Percentiles rank a stretch among this genome's conserved stretches.
These are phyloP conservation scores for Saposhnikovia divaricata DNA, from an alignment of 129 eudicot genomes.

Conservation along the genomic window DNA sequence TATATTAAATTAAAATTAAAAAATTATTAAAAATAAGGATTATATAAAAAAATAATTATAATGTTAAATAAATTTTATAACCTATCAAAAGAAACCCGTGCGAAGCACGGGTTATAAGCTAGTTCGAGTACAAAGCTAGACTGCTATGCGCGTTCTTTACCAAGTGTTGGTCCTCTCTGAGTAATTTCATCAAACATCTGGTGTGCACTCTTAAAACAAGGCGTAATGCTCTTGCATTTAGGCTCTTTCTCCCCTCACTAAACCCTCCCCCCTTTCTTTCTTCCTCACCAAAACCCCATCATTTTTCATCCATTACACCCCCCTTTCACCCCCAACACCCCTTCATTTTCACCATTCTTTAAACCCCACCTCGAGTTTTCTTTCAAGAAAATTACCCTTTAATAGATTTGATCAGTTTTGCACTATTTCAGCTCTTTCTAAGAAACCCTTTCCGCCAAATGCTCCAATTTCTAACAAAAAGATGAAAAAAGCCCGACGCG, in stretches of 20 bases:
- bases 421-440: slow-evolving; percentile 27
- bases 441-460: slow-evolving; percentile 14
- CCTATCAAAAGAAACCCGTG: too few species aligned
- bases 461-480: slow-evolving; percentile 8
- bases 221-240: slow-evolving; percentile 29
- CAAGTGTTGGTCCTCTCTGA: not conserved
- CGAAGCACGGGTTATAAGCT: too few species aligned
- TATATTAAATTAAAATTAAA: too few species aligned
- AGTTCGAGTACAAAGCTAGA: too few species aligned
- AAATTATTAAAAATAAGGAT: too few species aligned
- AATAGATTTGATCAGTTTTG: slow-evolving; percentile 22
- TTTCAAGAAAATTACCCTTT: not conserved
- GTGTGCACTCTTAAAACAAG: not conserved
- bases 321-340: slow-evolving; percentile 2
- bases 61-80: too few species aligned
- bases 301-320: slow-evolving; percentile 17
- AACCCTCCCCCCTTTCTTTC: slow-evolving; percentile 18
- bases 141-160: too few species aligned
- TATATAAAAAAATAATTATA: too few species aligned
- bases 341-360: slow-evolving; percentile 9
- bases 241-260: slow-evolving; percentile 21
- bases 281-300: slow-evolving; percentile 39
- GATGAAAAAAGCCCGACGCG: slow-evolving; percentile 32
- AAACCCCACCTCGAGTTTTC: slow-evolving; percentile 23
- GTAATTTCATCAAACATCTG: not conserved